Evolutionary conservation across 306 rosid genomes (phyloP).

Genomic region (Sicyos baderoa): DNA sequence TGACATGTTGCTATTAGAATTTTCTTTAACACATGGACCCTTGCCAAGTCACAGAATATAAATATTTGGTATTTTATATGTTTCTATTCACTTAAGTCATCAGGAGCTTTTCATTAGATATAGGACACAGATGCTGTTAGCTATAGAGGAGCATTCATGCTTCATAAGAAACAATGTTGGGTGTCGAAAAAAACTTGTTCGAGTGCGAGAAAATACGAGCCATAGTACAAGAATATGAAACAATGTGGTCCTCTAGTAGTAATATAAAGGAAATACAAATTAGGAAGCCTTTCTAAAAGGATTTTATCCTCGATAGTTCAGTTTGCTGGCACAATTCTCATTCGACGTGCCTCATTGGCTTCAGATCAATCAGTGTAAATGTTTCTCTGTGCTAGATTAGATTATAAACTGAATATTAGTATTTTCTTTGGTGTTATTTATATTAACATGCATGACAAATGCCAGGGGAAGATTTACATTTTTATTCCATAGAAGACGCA

Average conservation of each 20-base stretch:
- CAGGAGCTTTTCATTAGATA: not conserved
- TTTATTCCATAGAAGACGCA: conserved; percentile 40
- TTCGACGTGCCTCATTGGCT: conserved; percentile 1
- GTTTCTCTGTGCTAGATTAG: not conserved
- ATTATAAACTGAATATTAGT: conserved; percentile 4
- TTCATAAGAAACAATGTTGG: not conserved
- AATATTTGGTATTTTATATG: not conserved
- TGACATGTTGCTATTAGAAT: not conserved
- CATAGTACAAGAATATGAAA: not conserved
- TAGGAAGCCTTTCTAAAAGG: not conserved
- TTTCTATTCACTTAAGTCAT: not conserved
- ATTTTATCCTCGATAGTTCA: not conserved
- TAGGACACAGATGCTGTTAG: not conserved
- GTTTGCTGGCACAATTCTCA: not conserved
- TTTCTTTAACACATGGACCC: not conserved
- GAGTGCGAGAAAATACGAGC: not conserved
- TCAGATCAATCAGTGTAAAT: not conserved
- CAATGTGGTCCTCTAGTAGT: not conserved
- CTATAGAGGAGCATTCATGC: not conserved
- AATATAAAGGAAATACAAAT: not conserved
- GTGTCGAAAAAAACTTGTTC: not conserved
- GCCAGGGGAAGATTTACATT: conserved; percentile 30
- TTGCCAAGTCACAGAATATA: not conserved
- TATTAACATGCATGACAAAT: conserved; percentile 9
- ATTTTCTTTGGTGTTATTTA: not conserved